Evolutionary conservation across 306 rosid genomes (phyloP), one percentile per base, ranked within the genome.

Genomic region (Dalbergia cochinchinensis): DNA sequence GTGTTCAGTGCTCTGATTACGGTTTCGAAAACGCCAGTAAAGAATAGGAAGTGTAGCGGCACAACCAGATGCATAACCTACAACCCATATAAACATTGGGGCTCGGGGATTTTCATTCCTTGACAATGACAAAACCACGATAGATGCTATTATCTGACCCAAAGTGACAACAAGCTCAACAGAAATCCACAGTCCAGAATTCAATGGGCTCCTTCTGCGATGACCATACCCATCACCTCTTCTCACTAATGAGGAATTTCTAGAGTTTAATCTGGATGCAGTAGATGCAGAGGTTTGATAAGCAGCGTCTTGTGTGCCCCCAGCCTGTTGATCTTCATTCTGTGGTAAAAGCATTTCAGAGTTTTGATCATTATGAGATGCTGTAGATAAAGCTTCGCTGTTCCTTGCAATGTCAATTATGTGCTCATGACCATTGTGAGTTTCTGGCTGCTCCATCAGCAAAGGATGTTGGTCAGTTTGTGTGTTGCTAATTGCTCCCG

Each of bases 51-150:
- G 90, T 14, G 84, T 87, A 69, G 93, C 91, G 79, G 86, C 87
- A 80, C 97, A 92, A 19, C 93, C 93, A 55, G 91, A 82, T 76
- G 92, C 92, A 83, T 92, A 92, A 50, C 97, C 97, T 81, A 92
- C 87, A 67, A 92, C 18, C 97, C 97, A 92, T 9, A 83, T 88
- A 74, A 92, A 90, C 77, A 92, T 82, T 9, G 93, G 97, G 12
- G 95, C 92, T 58, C 73, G 90, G 1, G 92, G 93, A 75, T 78
- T 77, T 71, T 92, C 97, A 58, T 89, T 75, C 85, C 88, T 90
- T 3, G 97, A 90, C 71, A 88, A 70, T 14, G 87, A 73, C 86
- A 92, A 74, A 67, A 92, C 90, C 39, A 90, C 81, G 18, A 89
- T 54, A 33, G 97, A 90, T 79, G 95, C 95, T 85, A 89, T 58